Evolutionary conservation across 257 asterid genomes (phyloP).

Genomic region (Ocimum tenuiflorum): DNA sequence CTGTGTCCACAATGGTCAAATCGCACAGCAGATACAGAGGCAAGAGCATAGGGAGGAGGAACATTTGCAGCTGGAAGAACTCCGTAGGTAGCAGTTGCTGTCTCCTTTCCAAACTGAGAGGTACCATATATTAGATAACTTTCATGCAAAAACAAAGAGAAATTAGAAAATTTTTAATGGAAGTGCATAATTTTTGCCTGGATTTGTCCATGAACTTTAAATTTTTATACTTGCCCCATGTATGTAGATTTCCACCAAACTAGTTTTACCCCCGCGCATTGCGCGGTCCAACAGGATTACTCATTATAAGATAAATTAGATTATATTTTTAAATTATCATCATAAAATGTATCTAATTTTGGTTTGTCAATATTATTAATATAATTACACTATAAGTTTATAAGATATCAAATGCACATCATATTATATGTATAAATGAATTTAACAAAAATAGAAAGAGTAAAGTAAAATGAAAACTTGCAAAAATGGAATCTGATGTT

Average conservation of each 20-base stretch:
- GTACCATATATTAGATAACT: slow-evolving; percentile 24
- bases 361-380: too few relatives aligned
- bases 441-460: too few relatives aligned
- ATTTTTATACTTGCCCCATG: background rate
- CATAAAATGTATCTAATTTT: too few relatives aligned
- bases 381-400: too few relatives aligned
- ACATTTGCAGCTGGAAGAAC: slow-evolving; percentile 97
- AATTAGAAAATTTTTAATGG: background rate
- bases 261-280: too few relatives aligned
- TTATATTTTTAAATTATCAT: too few relatives aligned
- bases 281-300: too few relatives aligned
- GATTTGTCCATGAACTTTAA: background rate
- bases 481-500: too few relatives aligned
- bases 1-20: slow-evolving; percentile 92
- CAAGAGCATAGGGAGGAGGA: slow-evolving; percentile 85
- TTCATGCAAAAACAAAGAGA: slow-evolving; percentile 8
- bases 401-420: too few relatives aligned
- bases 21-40: slow-evolving; percentile 77
- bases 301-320: too few relatives aligned
- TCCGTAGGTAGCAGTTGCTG: slow-evolving; percentile 90
- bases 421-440: too few relatives aligned
- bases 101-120: slow-evolving; percentile 84
- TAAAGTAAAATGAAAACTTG: too few relatives aligned
- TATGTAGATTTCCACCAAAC: background rate
- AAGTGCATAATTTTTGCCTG: background rate